Evolutionary conservation across 192 early-diverging fungal genomes (phyloP), one percentile per base, ranked within the genome.

Genomic region (Coemansia furcata): DNA sequence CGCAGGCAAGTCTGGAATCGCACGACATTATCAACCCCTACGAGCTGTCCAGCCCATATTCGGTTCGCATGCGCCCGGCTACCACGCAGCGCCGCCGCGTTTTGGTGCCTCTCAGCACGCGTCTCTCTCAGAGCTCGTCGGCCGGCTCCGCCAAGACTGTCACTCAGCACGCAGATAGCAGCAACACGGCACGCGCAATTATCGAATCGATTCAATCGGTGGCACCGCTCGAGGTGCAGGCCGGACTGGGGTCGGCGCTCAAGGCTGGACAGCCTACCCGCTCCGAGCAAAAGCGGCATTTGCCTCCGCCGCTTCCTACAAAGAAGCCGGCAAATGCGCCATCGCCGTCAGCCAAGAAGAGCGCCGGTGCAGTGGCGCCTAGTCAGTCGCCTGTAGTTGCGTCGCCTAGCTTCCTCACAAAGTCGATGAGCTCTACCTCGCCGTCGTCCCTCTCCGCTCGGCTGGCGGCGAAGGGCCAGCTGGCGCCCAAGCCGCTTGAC

Each of bases 161-260:
- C 30, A 32, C 54, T n/a, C 54, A 57, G 4, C 26, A 30, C 54
- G 35, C 54, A 32, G 54, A 32, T 14, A 17, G 17, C 54, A n/a
- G 54, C 17, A n/a, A 32, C 54, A 54, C 30, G 6, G 9, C 23
- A 4, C 26, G 54, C 54, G 60, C 69, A 15, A 35, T 80, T 44
- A 23, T 80, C 15, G 73, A 71, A 19, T 75, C 72, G 3, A 80
- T 80, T 21, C 65, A 74, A 59, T 80, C 73, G 14, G 78, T 73
- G 4, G 78, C 78, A 1, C 78, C 78, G n/a, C 69, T 73, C 0
- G 78, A 67, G 49, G 66, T 80, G 58, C 73, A 68, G 60, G 68
- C 69, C 10, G 59, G 36, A 29, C 46, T 80, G 14, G 66, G 36
- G 2, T 36, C 66, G 8, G 54, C 30, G 3, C 17, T 57, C 32